A percentile compares a stretch with the other conserved stretches of the same genome.
phyloP scores from a whole-genome alignment of 1,139 yeast genomes.

The Lodderomyces metapsilosis region DNA sequence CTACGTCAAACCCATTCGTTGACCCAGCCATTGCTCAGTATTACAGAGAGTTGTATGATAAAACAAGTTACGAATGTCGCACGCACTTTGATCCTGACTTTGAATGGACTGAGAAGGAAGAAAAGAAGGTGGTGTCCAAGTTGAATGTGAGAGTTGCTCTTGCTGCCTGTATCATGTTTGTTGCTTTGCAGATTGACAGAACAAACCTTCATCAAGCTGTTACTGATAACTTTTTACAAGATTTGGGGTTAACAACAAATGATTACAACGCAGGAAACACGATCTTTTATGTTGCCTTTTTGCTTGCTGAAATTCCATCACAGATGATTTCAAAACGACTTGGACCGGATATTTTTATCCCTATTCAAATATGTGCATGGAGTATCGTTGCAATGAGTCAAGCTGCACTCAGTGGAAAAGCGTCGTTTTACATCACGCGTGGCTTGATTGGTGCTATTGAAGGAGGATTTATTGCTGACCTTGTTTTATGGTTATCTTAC shows the following conservation, averaged over 20 bases:
- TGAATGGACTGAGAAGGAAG: slow-evolving; percentile 37
- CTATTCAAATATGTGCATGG: slow-evolving; percentile 34
- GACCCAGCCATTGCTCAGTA: slow-evolving; percentile 13
- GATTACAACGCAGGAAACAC: slow-evolving; percentile 34
- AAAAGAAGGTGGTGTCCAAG: slow-evolving; percentile 23
- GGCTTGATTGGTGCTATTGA: slow-evolving; percentile 28
- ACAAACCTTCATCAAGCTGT: slow-evolving; percentile 32
- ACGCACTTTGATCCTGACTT: slow-evolving; percentile 33
- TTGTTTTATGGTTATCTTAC: slow-evolving; percentile 26
- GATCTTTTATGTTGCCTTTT: slow-evolving; percentile 26
- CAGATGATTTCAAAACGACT: slow-evolving; percentile 31
- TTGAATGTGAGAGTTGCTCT: slow-evolving; percentile 27
- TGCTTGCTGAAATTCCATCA: slow-evolving; percentile 34
- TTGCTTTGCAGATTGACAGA: slow-evolving; percentile 34
- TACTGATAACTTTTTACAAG: slow-evolving; percentile 29
- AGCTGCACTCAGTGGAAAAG: slow-evolving; percentile 22
- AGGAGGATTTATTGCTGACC: slow-evolving; percentile 35
- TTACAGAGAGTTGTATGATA: slow-evolving; percentile 26
- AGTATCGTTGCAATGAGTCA: slow-evolving; percentile 29
- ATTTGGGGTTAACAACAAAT: slow-evolving; percentile 27
- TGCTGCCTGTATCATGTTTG: slow-evolving; percentile 30
- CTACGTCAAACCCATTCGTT: slow-evolving; percentile 11
- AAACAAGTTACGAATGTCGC: slow-evolving; percentile 32
- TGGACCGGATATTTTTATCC: slow-evolving; percentile 34
- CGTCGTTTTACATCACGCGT: slow-evolving; percentile 27